Evolutionary conservation across 441 rosid species (phyloP), one percentile per base, ranked within the genome.

Genomic region (Euphorbia corollata): DNA sequence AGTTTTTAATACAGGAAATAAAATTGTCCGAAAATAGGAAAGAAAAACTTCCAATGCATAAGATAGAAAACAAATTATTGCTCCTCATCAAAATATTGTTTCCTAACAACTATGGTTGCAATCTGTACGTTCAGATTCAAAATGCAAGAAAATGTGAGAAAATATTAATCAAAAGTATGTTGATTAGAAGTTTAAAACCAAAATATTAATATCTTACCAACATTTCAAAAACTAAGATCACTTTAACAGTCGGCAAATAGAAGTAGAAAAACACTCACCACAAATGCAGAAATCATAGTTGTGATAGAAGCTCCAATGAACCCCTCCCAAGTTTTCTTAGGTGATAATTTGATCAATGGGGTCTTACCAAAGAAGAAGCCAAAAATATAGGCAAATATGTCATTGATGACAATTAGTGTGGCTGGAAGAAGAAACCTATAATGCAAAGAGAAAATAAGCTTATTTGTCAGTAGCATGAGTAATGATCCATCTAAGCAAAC

Each of bases 281-380:
- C 78, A 82, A 91, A 91, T 30, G 99, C 97, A 71, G 92, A 89
- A 50, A 86, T 85, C 72, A 93, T 82, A 45, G 99, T 93, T 62
- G 96, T 79, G 19, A 93, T 74, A 66, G 95, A 89, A 61, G 96
- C 99, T 66, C 99, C 99, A 27, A 87, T 87, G 77, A 93, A 93
- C 32, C 96, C 99, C 77, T 93, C 97, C 99, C 97, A 91, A 24
- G 96, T 93, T 87, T 93, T 91, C 90, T 93, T 93, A 18, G 97
- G 97, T 71, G 97, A 90, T 78, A 93, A 79, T 80, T 89, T 93
- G 79, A 93, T 90, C 83, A 93, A 75, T 0, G 95, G 99, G 53
- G 97, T 93, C 86, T 75, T 84, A 62, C 97, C 98, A 79, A 93
- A 93, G 82, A 93, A 91, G 87, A 93, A 91, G 70, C 97, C 96